These are phyloP conservation scores for Mesembryanthemum crystallinum DNA, from an alignment of 148 eudicot species.

Conservation along the genomic window DNA sequence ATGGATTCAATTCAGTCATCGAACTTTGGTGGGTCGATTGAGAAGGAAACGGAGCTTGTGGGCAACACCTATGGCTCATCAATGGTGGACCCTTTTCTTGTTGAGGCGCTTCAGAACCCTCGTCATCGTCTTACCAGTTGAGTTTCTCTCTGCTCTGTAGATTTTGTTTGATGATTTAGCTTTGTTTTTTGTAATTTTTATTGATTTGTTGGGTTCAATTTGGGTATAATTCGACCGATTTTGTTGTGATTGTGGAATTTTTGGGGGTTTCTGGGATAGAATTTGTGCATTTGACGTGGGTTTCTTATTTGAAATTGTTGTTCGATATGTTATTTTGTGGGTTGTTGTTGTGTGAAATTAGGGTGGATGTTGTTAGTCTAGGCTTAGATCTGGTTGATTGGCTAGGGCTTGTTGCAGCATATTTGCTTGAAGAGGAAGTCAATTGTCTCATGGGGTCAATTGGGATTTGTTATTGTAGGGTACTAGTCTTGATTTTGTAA, in stretches of 20 bases:
- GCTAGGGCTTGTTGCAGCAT: constrained; percentile 5
- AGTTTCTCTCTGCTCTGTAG: constrained; percentile 14
- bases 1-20: constrained; percentile 42
- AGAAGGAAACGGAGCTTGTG: constrained; percentile 26
- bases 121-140: constrained; percentile 90
- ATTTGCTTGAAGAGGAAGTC: constrained; percentile 9
- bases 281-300: not conserved
- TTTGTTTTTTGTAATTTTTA: not conserved
- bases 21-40: constrained; percentile 24
- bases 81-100: constrained; percentile 72
- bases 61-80: constrained; percentile 25
- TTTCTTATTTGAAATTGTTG: not conserved
- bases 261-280: too few relatives aligned
- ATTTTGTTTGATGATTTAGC: not conserved
- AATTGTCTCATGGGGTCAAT: not conserved
- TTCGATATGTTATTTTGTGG: constrained; percentile 2
- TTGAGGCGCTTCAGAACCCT: constrained; percentile 94
- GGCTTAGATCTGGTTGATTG: constrained; percentile 23
- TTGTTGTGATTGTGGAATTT: not conserved
- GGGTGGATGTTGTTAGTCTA: not conserved
- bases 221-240: constrained; percentile 1
- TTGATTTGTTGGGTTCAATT: not conserved
- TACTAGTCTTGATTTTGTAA: not conserved
- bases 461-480: not conserved
- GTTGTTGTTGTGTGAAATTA: not conserved